Base-by-base conservation (phyloP, 2,329 filamentous ascomycete genomes). In the Berkeleyomyces rouxiae region DNA sequence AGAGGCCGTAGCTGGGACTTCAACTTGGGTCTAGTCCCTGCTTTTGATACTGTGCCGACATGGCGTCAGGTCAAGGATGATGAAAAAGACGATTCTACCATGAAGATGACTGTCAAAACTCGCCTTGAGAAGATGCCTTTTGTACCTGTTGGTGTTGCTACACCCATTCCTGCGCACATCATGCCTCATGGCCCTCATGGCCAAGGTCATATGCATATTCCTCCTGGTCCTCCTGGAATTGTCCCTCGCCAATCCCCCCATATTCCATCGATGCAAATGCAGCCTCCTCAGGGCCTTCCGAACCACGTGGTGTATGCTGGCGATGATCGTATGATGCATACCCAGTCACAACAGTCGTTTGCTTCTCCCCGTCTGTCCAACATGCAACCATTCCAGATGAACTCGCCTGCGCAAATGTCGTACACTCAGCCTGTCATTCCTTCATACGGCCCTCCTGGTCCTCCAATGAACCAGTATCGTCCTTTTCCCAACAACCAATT, bases 241-340 rank as follows among this genome's bases (percentile, higher is more conserved):
- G 58, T 59, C 3, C 64, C 64, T 33, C 55, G 85, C 57, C 82
- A 85, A 69, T 86, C 86, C 33, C 83, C 89, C 47, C 85, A 90
- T 65, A 88, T 90, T 70, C 83, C 85, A 23, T 84, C 86, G 16
- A 88, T 90, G 71, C 87, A 87, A 69, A 84, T 90, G 73, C 87
- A 90, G 68, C 81, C 80, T 36, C 88, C 90, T 68, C 77, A 75
- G 3, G 86, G 86, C 67, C 81, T 80, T 4, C 81, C 84, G 49
- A 82, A 82, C 61, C 79, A 79, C 13, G 58, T 58, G 7, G 80
- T 82, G 2, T 87, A 85, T 67, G 88, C 85, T 68, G 85, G 84
- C 64, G 84, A 85, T 67, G 91, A 95, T 67, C 83, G 90, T 60
- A 95, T 96, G 88, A 87, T 93, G 75, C 88, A 88, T 64, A 87